A percentile compares a stretch with the other conserved stretches of the same genome.
Conservation (phyloP, 768 basidiomycete genomes). For the Mycena maculata region DNA sequence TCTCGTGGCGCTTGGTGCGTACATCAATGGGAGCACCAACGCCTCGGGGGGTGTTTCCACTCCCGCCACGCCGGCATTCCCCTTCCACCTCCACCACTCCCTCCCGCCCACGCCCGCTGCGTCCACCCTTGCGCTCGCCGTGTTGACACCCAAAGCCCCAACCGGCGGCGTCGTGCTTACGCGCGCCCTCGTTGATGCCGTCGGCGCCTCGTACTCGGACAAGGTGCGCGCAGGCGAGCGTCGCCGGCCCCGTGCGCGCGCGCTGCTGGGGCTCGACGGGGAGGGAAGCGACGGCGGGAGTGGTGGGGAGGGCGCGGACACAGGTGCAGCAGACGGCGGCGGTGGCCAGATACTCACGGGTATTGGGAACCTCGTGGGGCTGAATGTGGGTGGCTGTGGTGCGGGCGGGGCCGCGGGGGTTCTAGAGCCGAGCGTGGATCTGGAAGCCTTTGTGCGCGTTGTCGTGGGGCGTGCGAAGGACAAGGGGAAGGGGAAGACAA, state of each 20-base stretch:
- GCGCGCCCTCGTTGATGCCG: slow-evolving; percentile 58
- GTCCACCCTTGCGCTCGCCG: slow-evolving; percentile 33
- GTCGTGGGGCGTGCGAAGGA: slow-evolving; percentile 53
- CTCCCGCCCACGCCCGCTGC: slow-evolving; percentile 21
- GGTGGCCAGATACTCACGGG: slow-evolving; percentile 54
- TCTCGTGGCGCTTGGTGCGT: slow-evolving; percentile 57
- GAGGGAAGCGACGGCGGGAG: slow-evolving; percentile 44
- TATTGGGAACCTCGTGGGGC: slow-evolving; percentile 55
- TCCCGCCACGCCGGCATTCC: slow-evolving; percentile 37
- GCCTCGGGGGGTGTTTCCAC: slow-evolving; percentile 20
- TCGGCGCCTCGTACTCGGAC: slow-evolving; percentile 62
- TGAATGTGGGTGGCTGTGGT: slow-evolving; percentile 50
- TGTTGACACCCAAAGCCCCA: slow-evolving; percentile 32
- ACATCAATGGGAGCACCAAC: slow-evolving; percentile 39
- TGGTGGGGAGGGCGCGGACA: slow-evolving; percentile 38
- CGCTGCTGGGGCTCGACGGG: slow-evolving; percentile 47
- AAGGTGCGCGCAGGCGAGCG: slow-evolving; percentile 60
- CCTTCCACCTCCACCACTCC: slow-evolving; percentile 32
- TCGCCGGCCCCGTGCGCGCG: slow-evolving; percentile 70
- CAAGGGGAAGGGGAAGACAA: slow-evolving; percentile 33
- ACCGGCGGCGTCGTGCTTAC: slow-evolving; percentile 48
- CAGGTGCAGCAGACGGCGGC: slow-evolving; percentile 25
- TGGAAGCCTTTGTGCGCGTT: slow-evolving; percentile 58
- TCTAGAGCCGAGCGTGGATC: slow-evolving; percentile 61
- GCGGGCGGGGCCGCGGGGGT: slow-evolving; percentile 53